These are phyloP conservation scores for Haplosporangium sp. DNA, from an alignment of 371 early-diverging fungal genomes.

Conservation along the genomic window DNA sequence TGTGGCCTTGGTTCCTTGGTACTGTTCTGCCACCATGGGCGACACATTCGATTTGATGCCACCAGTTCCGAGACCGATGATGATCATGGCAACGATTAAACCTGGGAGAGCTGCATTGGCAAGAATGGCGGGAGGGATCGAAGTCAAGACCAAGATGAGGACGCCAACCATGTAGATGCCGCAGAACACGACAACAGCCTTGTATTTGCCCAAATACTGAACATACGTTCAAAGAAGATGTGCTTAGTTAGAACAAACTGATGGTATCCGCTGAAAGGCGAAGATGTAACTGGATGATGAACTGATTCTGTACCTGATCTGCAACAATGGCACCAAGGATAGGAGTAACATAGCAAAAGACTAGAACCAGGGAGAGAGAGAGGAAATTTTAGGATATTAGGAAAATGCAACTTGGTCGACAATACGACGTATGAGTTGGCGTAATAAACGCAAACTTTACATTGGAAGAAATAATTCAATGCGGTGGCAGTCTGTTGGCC, in stretches of 20 bases:
- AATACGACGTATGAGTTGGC: not conserved
- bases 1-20: constrained; percentile 45
- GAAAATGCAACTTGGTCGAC: not conserved
- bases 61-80: constrained; percentile 89
- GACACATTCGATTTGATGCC: constrained; percentile 87
- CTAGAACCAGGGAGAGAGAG: not conserved
- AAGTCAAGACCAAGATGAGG: constrained; percentile 72
- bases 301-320: constrained; percentile 61
- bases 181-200: constrained; percentile 75
- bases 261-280: too few relatives aligned
- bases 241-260: not conserved
- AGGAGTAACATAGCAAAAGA: constrained; percentile 84
- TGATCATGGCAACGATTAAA: constrained; percentile 70
- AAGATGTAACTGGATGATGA: too few relatives aligned
- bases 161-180: constrained; percentile 76
- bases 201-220: constrained; percentile 79
- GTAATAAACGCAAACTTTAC: constrained; percentile 6
- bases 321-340: constrained; percentile 84
- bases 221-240: constrained; percentile 2
- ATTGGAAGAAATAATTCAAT: constrained; percentile 80
- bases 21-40: constrained; percentile 81
- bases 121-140: constrained; percentile 66
- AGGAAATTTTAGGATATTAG: not conserved
- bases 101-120: constrained; percentile 70
- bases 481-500: constrained; percentile 75